Evolutionary conservation across 805 yeast species (phyloP).

Genomic region (Schwanniomyces vanrijiae): DNA sequence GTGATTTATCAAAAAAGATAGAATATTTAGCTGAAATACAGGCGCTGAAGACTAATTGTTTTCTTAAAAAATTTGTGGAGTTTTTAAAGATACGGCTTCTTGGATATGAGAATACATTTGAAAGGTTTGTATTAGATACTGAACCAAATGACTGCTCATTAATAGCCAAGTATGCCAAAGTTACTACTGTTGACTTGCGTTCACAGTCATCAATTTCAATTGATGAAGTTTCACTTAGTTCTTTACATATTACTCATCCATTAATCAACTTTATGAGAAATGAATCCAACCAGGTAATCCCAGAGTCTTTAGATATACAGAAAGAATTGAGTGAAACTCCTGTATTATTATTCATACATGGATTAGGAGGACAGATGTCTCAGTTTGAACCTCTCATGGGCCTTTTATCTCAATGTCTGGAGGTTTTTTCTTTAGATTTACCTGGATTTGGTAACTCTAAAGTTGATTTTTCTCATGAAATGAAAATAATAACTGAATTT

Average conservation of each 20-base stretch:
- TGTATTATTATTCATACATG: constrained; percentile 71
- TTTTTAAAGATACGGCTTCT: constrained; percentile 24
- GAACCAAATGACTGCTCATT: constrained; percentile 60
- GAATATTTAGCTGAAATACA: constrained; percentile 9
- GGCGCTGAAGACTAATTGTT: constrained; percentile 16
- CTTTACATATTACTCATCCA: constrained; percentile 54
- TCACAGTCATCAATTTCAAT: constrained; percentile 18
- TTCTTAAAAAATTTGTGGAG: constrained; percentile 21
- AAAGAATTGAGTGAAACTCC: constrained; percentile 52
- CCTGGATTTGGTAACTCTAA: constrained; percentile 82
- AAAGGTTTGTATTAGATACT: constrained; percentile 34
- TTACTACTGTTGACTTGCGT: constrained; percentile 38
- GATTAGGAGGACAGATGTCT: constrained; percentile 85
- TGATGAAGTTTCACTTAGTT: constrained; percentile 37
- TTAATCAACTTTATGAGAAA: constrained; percentile 29
- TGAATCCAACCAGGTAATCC: constrained; percentile 18
- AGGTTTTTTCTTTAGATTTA: constrained; percentile 70
- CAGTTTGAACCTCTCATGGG: constrained; percentile 79
- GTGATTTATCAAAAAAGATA: neutral
- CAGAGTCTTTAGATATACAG: constrained; percentile 19
- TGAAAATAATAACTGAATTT: constrained; percentile 19
- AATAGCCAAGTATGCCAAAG: constrained; percentile 46
- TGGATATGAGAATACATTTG: constrained; percentile 35
- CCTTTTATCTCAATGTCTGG: constrained; percentile 59
- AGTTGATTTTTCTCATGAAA: constrained; percentile 11